These are phyloP conservation scores for Acanthochlamys bracteata DNA, from an alignment of 106 monocot species.

Conservation along the genomic window DNA sequence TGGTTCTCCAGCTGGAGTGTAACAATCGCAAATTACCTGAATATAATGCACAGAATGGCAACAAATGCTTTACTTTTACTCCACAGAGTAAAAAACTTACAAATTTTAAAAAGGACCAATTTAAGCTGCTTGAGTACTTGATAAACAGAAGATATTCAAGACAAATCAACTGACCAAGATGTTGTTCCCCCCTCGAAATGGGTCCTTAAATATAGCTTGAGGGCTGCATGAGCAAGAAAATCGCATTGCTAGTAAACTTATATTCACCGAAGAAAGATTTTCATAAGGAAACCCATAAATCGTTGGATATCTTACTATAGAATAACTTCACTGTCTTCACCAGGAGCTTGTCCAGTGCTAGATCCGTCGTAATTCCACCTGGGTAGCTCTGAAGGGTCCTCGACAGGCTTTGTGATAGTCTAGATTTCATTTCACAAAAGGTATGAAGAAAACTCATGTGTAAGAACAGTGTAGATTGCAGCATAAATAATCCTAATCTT, in stretches of 20 bases:
- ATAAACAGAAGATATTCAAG: not conserved
- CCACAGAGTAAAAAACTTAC: too few species aligned
- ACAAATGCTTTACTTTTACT: too few species aligned
- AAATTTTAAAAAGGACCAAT: too few species aligned
- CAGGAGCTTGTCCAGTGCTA: constrained; percentile 85
- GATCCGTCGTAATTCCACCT: constrained; percentile 95
- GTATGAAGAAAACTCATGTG: too few species aligned
- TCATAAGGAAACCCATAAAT: not conserved
- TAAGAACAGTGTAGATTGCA: not conserved
- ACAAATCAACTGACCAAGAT: constrained; percentile 29
- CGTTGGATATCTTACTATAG: constrained; percentile 46
- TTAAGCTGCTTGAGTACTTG: too few species aligned
- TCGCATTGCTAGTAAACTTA: not conserved
- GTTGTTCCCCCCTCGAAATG: constrained; percentile 83
- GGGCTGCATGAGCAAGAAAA: constrained; percentile 36
- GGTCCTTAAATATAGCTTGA: constrained; percentile 87
- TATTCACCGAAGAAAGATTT: not conserved
- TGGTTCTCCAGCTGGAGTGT: constrained; percentile 77
- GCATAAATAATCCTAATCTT: not conserved
- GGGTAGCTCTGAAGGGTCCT: constrained; percentile 76
- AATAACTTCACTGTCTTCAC: constrained; percentile 95
- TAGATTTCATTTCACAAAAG: constrained; percentile 9
- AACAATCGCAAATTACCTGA: constrained; percentile 83
- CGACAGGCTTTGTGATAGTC: constrained; percentile 71
- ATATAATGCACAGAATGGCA: constrained; percentile 6